phyloP scores from a whole-genome alignment of 2,329 filamentous ascomycete genomes.

The Aspergillus terreus region DNA sequence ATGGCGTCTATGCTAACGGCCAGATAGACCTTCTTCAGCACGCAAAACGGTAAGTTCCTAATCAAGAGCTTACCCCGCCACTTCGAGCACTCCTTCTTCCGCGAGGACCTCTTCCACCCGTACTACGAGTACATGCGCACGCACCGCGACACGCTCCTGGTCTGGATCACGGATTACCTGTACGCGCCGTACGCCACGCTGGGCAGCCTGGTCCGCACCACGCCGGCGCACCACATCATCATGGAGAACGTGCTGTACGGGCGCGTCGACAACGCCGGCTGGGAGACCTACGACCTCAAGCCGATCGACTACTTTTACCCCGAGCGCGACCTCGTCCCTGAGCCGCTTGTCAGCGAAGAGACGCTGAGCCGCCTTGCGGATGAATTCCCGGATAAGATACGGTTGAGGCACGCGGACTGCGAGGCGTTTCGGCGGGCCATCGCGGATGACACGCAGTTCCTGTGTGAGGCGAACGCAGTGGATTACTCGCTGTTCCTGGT shows the following conservation, averaged over 20 bases:
- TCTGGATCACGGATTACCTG: constrained; percentile 69
- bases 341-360: constrained; percentile 59
- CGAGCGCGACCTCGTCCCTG: constrained; percentile 66
- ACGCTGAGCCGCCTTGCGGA: constrained; percentile 65
- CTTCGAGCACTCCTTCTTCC: constrained; percentile 70
- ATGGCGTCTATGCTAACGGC: neutral
- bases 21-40: constrained; percentile 64
- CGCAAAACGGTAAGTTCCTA: constrained; percentile 62
- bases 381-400: constrained; percentile 63
- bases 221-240: constrained; percentile 69
- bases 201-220: constrained; percentile 57
- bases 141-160: constrained; percentile 59
- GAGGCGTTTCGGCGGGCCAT: constrained; percentile 55
- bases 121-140: constrained; percentile 63
- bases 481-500: constrained; percentile 75
- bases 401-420: constrained; percentile 54
- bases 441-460: constrained; percentile 59
- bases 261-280: constrained; percentile 49
- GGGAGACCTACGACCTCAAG: constrained; percentile 73
- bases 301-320: constrained; percentile 73
- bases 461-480: constrained; percentile 62
- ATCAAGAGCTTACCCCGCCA: constrained; percentile 67
- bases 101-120: constrained; percentile 60
- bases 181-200: constrained; percentile 54
- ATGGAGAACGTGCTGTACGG: constrained; percentile 74